Conservation (phyloP, 257 asterid species). For the Penstemon eatonii region DNA sequence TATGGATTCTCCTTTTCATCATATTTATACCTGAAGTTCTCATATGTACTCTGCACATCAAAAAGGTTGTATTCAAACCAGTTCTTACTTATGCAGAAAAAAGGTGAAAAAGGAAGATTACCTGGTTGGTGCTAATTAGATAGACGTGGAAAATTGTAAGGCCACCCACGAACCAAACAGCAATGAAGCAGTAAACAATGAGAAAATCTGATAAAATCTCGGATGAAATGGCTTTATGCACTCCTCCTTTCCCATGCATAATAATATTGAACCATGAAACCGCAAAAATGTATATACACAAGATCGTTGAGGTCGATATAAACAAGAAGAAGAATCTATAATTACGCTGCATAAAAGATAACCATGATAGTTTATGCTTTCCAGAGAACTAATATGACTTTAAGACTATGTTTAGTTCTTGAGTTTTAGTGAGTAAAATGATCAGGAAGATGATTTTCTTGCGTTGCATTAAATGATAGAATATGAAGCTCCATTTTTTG, state of each 20-base stretch:
- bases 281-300: slow-evolving; percentile 61
- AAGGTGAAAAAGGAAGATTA: slow-evolving; percentile 23
- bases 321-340: slow-evolving; percentile 87
- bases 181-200: slow-evolving; percentile 73
- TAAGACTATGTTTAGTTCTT: too few relatives aligned
- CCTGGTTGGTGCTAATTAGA: slow-evolving; percentile 80
- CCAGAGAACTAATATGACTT: too few relatives aligned
- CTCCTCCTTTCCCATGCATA: slow-evolving; percentile 43
- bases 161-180: slow-evolving; percentile 95
- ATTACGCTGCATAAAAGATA: slow-evolving; percentile 66
- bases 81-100: neutral
- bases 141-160: slow-evolving; percentile 78
- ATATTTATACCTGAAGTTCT: slow-evolving; percentile 82
- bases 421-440: too few relatives aligned
- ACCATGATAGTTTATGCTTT: slow-evolving; percentile 15
- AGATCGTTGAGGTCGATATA: slow-evolving; percentile 70
- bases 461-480: neutral
- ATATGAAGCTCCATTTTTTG: neutral
- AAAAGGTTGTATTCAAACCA: neutral
- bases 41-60: slow-evolving; percentile 81
- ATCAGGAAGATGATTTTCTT: too few relatives aligned
- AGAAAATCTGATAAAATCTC: slow-evolving; percentile 75
- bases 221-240: slow-evolving; percentile 51
- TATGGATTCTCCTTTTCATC: slow-evolving; percentile 87
- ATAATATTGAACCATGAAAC: slow-evolving; percentile 70